Base-by-base conservation (phyloP, 257 asterid genomes). In the Solanum virginianum region DNA sequence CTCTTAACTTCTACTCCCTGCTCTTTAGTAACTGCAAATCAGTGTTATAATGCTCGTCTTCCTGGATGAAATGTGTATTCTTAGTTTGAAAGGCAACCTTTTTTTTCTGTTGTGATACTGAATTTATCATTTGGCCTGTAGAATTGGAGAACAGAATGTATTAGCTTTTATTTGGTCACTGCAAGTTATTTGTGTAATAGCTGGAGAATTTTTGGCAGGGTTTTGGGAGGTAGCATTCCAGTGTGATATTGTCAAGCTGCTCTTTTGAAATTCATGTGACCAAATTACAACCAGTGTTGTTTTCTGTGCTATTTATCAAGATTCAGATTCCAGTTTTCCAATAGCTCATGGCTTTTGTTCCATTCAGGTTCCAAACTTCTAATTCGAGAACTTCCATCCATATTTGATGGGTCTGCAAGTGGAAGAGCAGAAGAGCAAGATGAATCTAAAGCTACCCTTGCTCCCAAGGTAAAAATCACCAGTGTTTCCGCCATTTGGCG, bases 361-460 rank as follows among this genome's bases (percentile, higher is more conserved):
- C 84, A 85, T 88, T 84, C 89, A 97, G 99, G 99, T 81, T 92
- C 97, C 80, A 88, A 91, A 63, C 98, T 97, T 91, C 92, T 97
- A 89, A 90, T 94, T 87, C 90, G 89, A 79, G 96, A 92, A 90
- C 97, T 97, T 86, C 98, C 98, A 4, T 92, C 95, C 36, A 91
- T 97, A 86, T 84, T 95, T 79, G 98, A 97, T 86, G 98, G 97
- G 86, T 91, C 98, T 54, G 98, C 98, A 69, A 90, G 86, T 90
- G 85, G 86, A 41, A 92, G 92, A 88, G 98, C 98, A 62, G 79
- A 89, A 88, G 88, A 87, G 49, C 99, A 97, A 86, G 98, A 97
- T 62, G 98, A 93, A 69, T 88, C 92, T 71, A 89, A 85, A 85
- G 98, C 98, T 77, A 91, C 98, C 62, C 87, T 93, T 85, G 98